Evolutionary conservation across 2,329 filamentous ascomycete genomes (phyloP).

Genomic region (Davidsoniella australis): DNA sequence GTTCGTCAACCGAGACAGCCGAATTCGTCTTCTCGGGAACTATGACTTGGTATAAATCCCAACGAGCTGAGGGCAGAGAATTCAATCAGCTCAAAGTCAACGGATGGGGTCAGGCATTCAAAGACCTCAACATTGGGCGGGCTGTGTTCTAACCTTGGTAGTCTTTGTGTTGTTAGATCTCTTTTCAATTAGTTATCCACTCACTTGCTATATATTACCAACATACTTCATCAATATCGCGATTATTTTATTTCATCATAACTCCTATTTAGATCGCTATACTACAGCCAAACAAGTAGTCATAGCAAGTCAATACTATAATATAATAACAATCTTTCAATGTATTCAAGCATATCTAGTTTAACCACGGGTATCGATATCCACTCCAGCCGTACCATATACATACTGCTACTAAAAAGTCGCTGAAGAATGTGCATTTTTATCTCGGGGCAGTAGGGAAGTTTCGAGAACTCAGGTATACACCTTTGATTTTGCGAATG

Average conservation of each 20-base stretch:
- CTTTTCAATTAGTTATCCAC: too few species aligned
- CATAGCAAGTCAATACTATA: neutral
- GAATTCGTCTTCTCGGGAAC: neutral
- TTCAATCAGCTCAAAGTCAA: neutral
- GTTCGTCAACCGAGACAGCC: neutral
- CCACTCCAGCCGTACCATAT: neutral
- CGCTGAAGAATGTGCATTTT: neutral
- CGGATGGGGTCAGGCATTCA: neutral
- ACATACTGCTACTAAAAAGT: neutral
- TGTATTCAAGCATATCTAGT: neutral
- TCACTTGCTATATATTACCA: neutral
- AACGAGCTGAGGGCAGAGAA: neutral
- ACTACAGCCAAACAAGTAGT: neutral
- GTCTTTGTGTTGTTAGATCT: too few species aligned
- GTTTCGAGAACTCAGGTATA: slow-evolving; percentile 55
- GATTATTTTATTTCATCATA: neutral
- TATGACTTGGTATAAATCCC: neutral
- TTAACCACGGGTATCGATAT: neutral
- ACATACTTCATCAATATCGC: neutral
- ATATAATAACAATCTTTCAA: neutral
- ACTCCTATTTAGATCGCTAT: neutral
- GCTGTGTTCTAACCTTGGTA: too few species aligned
- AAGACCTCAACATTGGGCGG: neutral
- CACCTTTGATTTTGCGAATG: slow-evolving; percentile 64
- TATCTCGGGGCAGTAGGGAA: slow-evolving; percentile 34